Percentiles rank a stretch among this genome's conserved stretches.
These are phyloP conservation scores for Alternaria panax DNA, from an alignment of 2,329 filamentous ascomycete species.

Conservation along the genomic window DNA sequence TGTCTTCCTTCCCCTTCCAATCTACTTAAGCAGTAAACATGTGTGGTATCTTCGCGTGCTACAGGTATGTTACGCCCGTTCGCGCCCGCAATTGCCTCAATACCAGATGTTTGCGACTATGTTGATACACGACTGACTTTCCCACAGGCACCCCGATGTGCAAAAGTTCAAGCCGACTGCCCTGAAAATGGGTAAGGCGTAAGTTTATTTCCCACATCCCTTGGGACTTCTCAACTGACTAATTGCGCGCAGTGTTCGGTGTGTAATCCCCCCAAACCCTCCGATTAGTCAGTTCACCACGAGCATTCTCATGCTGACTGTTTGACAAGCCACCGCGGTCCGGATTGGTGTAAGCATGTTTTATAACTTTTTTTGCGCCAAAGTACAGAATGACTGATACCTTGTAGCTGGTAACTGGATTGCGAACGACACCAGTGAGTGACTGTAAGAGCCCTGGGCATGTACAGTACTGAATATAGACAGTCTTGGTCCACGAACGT, in stretches of 20 bases:
- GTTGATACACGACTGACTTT: conserved; percentile 39
- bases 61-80: conserved; percentile 65
- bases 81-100: conserved; percentile 28
- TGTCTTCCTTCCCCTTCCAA: conserved; percentile 12
- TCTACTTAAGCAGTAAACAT: conserved; percentile 62
- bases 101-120: conserved; percentile 10
- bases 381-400: conserved; percentile 43
- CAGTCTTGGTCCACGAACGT: conserved; percentile 91
- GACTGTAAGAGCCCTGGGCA: neutral
- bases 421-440: conserved; percentile 85
- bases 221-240: conserved; percentile 40
- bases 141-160: conserved; percentile 81
- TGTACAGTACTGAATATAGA: conserved; percentile 28
- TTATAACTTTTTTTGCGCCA: conserved; percentile 35
- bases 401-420: conserved; percentile 82
- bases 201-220: conserved; percentile 53
- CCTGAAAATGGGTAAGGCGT: conserved; percentile 93
- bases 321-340: conserved; percentile 75
- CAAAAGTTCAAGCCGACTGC: conserved; percentile 96
- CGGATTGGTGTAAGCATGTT: conserved; percentile 89
- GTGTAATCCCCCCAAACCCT: neutral
- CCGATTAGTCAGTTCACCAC: neutral
- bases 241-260: conserved; percentile 70
- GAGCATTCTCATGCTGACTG: neutral
- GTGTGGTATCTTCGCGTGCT: conserved; percentile 98